A percentile compares a stretch with the other conserved stretches of the same genome.
phyloP scores from a whole-genome alignment of 352 stramenopile genomes.

The Chrysophaeum taylorii region DNA sequence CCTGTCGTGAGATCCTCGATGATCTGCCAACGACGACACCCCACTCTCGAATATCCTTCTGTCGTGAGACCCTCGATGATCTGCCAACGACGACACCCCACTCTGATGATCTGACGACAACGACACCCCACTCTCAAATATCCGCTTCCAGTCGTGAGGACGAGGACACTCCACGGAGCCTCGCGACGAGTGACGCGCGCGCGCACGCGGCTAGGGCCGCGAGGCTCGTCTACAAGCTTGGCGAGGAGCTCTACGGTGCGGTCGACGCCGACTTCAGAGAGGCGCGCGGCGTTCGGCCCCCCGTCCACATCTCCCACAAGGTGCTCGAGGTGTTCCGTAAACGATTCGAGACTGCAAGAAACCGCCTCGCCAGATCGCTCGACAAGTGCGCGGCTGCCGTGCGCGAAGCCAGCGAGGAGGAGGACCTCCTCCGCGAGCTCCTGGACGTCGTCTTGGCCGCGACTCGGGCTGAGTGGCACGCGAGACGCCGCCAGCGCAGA shows the following conservation, averaged over 20 bases:
- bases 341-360: no score
- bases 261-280: slow-evolving; percentile 4
- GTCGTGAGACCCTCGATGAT: no score
- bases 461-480: background rate
- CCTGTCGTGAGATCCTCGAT: no score
- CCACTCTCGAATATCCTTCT: no score
- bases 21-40: no score
- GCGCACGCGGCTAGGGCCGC: no score
- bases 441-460: background rate
- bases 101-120: no score
- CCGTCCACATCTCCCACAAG: background rate
- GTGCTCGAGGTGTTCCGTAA: background rate
- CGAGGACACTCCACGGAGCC: no score
- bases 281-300: background rate
- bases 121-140: no score
- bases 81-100: no score
- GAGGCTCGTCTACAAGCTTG: background rate
- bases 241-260: background rate
- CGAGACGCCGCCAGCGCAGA: background rate
- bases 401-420: background rate
- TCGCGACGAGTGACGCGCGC: no score
- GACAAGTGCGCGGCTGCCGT: background rate
- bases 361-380: background rate
- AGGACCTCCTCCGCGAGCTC: background rate
- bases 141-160: no score